Base-by-base conservation (phyloP, 257 asterid genomes). In the Handroanthus guayacan region DNA sequence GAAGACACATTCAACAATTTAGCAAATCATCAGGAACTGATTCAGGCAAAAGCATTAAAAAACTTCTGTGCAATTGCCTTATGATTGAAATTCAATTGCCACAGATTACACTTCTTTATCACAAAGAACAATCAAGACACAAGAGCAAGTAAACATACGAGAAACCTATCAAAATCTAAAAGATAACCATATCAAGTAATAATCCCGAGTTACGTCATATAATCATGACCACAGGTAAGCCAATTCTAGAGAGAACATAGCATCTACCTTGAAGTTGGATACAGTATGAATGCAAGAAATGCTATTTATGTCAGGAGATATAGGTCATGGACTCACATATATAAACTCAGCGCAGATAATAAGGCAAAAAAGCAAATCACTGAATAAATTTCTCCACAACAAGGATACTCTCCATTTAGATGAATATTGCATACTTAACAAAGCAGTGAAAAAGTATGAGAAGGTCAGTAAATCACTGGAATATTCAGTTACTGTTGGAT, bases 1-100 rank as follows among this genome's bases (percentile, higher is more conserved):
- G 96, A 62, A 84, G 86, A 80, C 8, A 83, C 75, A 85, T 25
- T 78, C 38, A 78, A 79, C 73, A 71, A 78, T 82, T 69, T 51
- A 78, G 71, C 25, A 37, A 37, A 7, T 25, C 31, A 25, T 25
- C 31, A 43, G 45, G 41, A 61, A 45, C 58, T 20, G 37, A 38
- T 75, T 67, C 58, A 25, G 17, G 56, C 37, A 45, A 77, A 75
- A 75, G 74, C 43, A 12, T 7, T 52, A 25, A n/a, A 74, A 20
- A 62, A 78, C 65, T 84, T 76, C 45, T 68, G 64, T 65, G 41
- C 16, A 64, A 67, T 17, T 68, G 65, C 2, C 36, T 72, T 44
- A 6, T 48, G 17, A 36, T 62, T 20, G 37, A 82, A 68, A 25
- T 20, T 5, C 38, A 54, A 65, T 6, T 25, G 31, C 31, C 20